Evolutionary conservation across 2,329 filamentous ascomycete species (phyloP), one percentile per base, ranked within the genome.

Genomic region (Aspergillus aculeatinus): DNA sequence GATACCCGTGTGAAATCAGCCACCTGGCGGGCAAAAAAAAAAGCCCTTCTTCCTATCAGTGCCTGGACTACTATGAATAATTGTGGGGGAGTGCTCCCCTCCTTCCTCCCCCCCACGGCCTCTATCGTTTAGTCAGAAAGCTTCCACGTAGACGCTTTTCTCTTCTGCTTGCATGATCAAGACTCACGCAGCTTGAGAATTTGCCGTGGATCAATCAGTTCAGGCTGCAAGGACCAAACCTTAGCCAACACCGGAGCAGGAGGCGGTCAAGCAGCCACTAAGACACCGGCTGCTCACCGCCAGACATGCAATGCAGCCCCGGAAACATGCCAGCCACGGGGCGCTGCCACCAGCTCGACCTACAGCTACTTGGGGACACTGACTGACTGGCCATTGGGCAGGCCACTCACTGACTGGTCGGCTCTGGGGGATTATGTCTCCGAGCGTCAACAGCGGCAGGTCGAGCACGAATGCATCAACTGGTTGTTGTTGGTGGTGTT

Each of bases 221-320:
- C 47, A 16, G 57, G 57, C 65, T 70, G 67, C 68, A 71, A 68
- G 68, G 68, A 63, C 58, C 12, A 58, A 62, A 67, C 68, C 67
- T 70, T 71, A 61, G 63, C 61, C 61, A 16, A 63, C 67, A 60
- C 66, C 61, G 4, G 65, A 69, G 16, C 39, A 44, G 67, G 64
- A 65, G 61, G 69, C 70, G 70, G 70, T 72, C 69, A 71, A 65
- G 57, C 51, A 58, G 56, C 51, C 60, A 54, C 60, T 59, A 65
- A 61, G 57, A 48, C 64, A 60, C 52, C 58, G 52, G 44, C 48
- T 19, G 49, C 55, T 62, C 62, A 64, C 62, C 62, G 60, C 61
- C 62, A 63, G 59, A 7, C 61, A 50, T 50, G 49, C 50, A 31
- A 65, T 56, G 52, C 60, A 55, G 52, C 44, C 59, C 39, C 44